Evolutionary conservation across 306 rosid species (phyloP).

Genomic region (Castanea crenata): DNA sequence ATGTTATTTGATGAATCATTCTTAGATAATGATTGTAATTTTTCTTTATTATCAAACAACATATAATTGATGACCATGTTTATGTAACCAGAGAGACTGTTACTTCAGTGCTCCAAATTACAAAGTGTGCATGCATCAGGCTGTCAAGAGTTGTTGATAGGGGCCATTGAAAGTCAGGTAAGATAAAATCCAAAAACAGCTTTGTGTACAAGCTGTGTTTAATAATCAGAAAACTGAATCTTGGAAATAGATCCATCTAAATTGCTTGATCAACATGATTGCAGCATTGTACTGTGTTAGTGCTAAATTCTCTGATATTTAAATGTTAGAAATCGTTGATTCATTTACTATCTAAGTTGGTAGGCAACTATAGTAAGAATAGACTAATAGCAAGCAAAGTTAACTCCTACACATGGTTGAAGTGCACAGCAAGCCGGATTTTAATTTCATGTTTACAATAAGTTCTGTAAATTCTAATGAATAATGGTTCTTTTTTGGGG

Average conservation of each 20-base stretch:
- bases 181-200: neutral
- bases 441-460: neutral
- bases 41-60: neutral
- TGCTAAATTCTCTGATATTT: neutral
- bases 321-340: neutral
- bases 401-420: neutral
- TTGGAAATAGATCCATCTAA: neutral
- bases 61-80: slow-evolving; percentile 12
- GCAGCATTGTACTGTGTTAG: neutral
- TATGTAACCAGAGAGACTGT: slow-evolving; percentile 61
- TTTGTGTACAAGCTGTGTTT: neutral
- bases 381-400: neutral
- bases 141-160: slow-evolving; percentile 55
- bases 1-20: slow-evolving; percentile 14
- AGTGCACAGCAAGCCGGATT: neutral
- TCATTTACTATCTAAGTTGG: neutral
- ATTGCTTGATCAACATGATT: neutral
- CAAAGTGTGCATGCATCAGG: slow-evolving; percentile 80
- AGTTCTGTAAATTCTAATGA: neutral
- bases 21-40: slow-evolving; percentile 9
- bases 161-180: slow-evolving; percentile 81
- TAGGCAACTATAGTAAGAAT: neutral
- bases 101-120: slow-evolving; percentile 79
- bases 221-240: neutral
- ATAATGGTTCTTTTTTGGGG: neutral